Percentiles rank a stretch among this genome's conserved stretches.
These are phyloP conservation scores for Debaryomyces hansenii DNA, from an alignment of 805 yeast species.

Conservation along the genomic window DNA sequence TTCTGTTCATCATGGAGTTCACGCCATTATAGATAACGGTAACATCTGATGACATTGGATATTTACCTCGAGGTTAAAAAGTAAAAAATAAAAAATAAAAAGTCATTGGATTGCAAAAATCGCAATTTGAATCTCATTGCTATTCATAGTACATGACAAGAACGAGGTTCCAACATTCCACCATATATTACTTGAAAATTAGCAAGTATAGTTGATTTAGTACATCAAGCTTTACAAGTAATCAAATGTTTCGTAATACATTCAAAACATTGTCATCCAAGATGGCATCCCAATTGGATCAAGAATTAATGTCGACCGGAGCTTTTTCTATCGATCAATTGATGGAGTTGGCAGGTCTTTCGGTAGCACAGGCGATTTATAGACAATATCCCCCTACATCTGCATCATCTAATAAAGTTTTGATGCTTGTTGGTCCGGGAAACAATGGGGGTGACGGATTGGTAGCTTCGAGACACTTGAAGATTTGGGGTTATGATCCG, in stretches of 20 bases:
- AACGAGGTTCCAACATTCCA: too few relatives aligned
- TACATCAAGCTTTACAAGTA: too few relatives aligned
- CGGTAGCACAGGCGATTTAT: slow-evolving; percentile 87
- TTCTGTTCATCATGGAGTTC: too few relatives aligned
- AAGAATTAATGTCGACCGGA: slow-evolving; percentile 81
- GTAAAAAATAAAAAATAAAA: too few relatives aligned
- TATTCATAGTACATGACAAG: too few relatives aligned
- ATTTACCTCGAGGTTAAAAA: too few relatives aligned
- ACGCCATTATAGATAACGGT: too few relatives aligned
- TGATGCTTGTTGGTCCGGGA: slow-evolving; percentile 91
- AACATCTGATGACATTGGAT: too few relatives aligned
- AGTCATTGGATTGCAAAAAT: too few relatives aligned
- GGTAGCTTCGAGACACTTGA: slow-evolving; percentile 91
- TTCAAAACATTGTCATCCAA: slow-evolving; percentile 36
- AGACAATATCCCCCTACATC: slow-evolving; percentile 58
- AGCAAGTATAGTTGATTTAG: too few relatives aligned
- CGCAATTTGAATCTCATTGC: too few relatives aligned
- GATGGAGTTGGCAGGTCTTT: slow-evolving; percentile 95
- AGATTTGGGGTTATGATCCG: slow-evolving; percentile 69
- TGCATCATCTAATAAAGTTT: slow-evolving; percentile 38
- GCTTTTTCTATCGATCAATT: slow-evolving; percentile 83
- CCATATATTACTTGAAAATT: too few relatives aligned
- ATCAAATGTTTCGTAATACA: neutral
- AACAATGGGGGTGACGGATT: slow-evolving; percentile 97
- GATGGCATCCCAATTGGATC: slow-evolving; percentile 76